phyloP scores from a whole-genome alignment of 306 rosid genomes.

The Pyrus pyrifolia region DNA sequence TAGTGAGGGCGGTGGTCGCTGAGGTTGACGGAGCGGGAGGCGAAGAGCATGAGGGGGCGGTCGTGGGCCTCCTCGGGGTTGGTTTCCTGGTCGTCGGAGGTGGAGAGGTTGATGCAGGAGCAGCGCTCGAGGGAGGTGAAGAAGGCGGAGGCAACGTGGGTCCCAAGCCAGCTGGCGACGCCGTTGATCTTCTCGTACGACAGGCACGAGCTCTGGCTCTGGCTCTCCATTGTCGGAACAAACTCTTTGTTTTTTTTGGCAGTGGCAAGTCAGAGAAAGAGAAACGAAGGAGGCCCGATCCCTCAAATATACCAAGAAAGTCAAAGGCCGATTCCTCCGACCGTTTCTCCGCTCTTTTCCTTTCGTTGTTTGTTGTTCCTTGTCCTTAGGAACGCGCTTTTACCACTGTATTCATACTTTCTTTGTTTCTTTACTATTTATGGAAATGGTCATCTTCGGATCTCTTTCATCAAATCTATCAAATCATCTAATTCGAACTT shows the following conservation, averaged over 20 bases:
- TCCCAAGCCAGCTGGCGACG: conserved; percentile 26
- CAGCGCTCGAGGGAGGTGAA: conserved; percentile 41
- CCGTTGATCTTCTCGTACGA: conserved; percentile 42
- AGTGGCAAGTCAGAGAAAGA: not conserved
- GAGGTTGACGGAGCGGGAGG: conserved; percentile 29
- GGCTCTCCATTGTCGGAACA: not conserved
- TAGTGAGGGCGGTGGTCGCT: conserved; percentile 19
- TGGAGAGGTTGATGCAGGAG: conserved; percentile 44
- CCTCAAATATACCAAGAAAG: not conserved
- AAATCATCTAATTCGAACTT: no score
- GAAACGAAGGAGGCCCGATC: not conserved
- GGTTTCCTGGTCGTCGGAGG: conserved; percentile 38
- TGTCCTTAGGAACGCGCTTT: not conserved
- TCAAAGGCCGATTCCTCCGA: not conserved
- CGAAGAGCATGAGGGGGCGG: conserved; percentile 42
- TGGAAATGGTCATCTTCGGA: no score
- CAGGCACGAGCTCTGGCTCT: conserved; percentile 21
- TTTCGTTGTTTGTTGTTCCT: not conserved
- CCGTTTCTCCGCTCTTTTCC: not conserved
- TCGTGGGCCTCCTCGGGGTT: conserved; percentile 36
- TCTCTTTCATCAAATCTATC: no score
- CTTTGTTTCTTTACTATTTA: not conserved
- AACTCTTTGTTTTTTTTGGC: not conserved
- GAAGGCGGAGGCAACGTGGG: conserved; percentile 45
- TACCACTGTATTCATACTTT: not conserved